Percentiles rank a stretch among this genome's conserved stretches.
Conservation (phyloP, 805 yeast genomes). For the Pichia exigua region DNA sequence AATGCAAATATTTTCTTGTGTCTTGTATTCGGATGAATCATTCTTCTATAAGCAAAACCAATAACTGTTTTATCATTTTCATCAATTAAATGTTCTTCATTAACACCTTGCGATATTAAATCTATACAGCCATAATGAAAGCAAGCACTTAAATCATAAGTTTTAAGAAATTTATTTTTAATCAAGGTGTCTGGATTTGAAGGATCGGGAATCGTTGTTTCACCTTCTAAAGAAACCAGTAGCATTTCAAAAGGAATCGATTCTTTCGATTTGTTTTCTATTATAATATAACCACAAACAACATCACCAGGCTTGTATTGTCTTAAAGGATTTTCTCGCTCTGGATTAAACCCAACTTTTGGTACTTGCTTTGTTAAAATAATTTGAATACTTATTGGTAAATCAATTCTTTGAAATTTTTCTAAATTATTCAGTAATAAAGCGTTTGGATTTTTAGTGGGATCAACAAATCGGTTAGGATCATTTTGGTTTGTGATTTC, state of each 20-base stretch:
- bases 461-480: slow-evolving; percentile 12
- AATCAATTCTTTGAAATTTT: slow-evolving; percentile 16
- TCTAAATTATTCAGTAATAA: slow-evolving; percentile 23
- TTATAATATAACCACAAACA: slow-evolving; percentile 46
- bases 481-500: background rate
- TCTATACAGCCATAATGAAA: slow-evolving; percentile 34
- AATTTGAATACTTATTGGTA: slow-evolving; percentile 21
- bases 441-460: slow-evolving; percentile 17
- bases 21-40: slow-evolving; percentile 37
- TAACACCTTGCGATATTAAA: slow-evolving; percentile 6
- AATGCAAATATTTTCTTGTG: slow-evolving; percentile 53
- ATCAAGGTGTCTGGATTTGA: slow-evolving; percentile 4
- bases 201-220: slow-evolving; percentile 20
- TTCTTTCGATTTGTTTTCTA: slow-evolving; percentile 33
- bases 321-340: slow-evolving; percentile 31
- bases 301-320: slow-evolving; percentile 66
- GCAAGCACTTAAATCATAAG: slow-evolving; percentile 46
- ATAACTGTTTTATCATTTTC: slow-evolving; percentile 20
- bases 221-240: slow-evolving; percentile 50
- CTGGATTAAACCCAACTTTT: slow-evolving; percentile 8
- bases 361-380: slow-evolving; percentile 39
- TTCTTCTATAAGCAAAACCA: slow-evolving; percentile 39
- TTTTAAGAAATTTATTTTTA: slow-evolving; percentile 33
- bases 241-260: slow-evolving; percentile 56
- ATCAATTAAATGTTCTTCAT: slow-evolving; percentile 8